Evolutionary conservation across 148 eudicot species (phyloP).

Genomic region (Dysphania ambrosioides): DNA sequence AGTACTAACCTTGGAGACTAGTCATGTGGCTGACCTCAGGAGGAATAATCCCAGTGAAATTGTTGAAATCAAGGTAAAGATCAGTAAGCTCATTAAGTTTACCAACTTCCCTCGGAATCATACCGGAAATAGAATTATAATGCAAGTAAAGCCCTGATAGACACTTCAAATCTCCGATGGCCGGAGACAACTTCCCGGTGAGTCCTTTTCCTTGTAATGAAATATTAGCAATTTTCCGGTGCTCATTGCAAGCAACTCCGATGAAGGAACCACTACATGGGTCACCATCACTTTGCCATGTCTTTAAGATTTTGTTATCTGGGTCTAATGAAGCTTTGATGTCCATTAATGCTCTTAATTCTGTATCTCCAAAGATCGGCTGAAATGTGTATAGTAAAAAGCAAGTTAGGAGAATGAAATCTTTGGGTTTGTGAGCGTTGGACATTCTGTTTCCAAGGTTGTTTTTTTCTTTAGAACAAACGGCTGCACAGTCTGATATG

Average conservation of each 20-base stretch:
- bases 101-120: conserved; percentile 62
- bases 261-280: conserved; percentile 60
- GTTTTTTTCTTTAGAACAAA: too few relatives aligned
- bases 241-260: conserved; percentile 84
- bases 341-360: conserved; percentile 68
- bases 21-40: conserved; percentile 54
- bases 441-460: too few relatives aligned
- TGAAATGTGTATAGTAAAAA: background rate
- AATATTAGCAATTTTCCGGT: conserved; percentile 70
- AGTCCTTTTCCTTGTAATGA: conserved; percentile 65
- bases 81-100: conserved; percentile 59
- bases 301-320: conserved; percentile 41
- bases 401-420: background rate
- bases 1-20: conserved; percentile 75
- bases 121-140: conserved; percentile 63
- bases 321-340: conserved; percentile 78
- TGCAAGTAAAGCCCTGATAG: conserved; percentile 79
- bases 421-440: background rate
- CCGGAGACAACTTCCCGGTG: conserved; percentile 60
- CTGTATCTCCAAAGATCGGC: conserved; percentile 42
- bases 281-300: conserved; percentile 65
- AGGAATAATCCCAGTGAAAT: conserved; percentile 61
- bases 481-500: too few relatives aligned
- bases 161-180: conserved; percentile 61
- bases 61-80: conserved; percentile 75